Evolutionary conservation across 2,329 filamentous ascomycete species (phyloP), one percentile per base, ranked within the genome.

Genomic region (Rutstroemia sydowiana): DNA sequence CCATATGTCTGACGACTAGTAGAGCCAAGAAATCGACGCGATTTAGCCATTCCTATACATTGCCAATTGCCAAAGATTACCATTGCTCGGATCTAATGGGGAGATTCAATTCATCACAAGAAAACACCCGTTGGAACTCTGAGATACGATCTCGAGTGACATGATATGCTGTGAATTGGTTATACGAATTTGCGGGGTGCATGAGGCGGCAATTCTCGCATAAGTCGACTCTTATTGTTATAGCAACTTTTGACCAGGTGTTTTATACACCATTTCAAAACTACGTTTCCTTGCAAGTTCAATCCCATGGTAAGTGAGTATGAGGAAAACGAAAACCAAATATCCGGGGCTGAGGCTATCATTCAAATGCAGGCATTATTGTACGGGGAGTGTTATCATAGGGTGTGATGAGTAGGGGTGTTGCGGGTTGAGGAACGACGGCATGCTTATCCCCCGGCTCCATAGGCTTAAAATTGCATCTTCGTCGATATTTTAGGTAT

Each of bases 21-120:
- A 32, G 34, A 26, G 23, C 23, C 8, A 26, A 26, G 23, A 14
- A n/a, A 18, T 23, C 10, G 13, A 18, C 13, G 18, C 9, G 34
- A 42, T 18, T 14, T 28, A n/a, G n/a, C 46, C 41, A 48, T 41
- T 48, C 46, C 41, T 40, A 3, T 3, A 31, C 20, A 14, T 42
- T 48, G 42, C 46, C 46, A 48, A 14, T 42, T 48, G 42, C 46
- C 46, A 48, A 8, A 41, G 10, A 41, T 40, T 34, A 18, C 14
- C 9, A 23, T 8, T 21, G 4, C 10, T 26, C 30, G 37, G 46
- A 42, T 21, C 7, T 8, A 28, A 42, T 48, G 11, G 14, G 23
- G n/a, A n/a, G 7, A 20, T 48, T 14, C n/a, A 41, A 40, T 48
- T 13, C 32, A 48, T 18, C 20, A 23, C n/a, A 26, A 14, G 28